These are phyloP conservation scores for Lepidopterella palustris DNA, from an alignment of 495 filamentous ascomycete species.

Conservation along the genomic window DNA sequence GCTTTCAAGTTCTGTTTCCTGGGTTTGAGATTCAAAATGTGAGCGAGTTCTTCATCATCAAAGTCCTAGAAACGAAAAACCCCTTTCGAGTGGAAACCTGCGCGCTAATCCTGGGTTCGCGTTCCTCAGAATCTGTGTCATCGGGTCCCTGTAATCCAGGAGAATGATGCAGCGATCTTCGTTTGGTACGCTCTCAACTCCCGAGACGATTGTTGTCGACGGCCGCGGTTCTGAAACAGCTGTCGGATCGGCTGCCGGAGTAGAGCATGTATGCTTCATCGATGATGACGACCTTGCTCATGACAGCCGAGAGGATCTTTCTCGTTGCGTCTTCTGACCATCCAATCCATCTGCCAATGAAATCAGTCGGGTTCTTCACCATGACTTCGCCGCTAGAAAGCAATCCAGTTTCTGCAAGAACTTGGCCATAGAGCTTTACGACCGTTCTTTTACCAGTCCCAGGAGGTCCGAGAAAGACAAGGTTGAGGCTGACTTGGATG, in stretches of 20 bases:
- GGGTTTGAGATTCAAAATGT: conserved; percentile 11
- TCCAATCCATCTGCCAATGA: conserved; percentile 22
- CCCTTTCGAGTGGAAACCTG: conserved; percentile 14
- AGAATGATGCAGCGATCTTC: conserved; percentile 17
- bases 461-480: conserved; percentile 60
- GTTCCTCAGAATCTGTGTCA: conserved; percentile 5
- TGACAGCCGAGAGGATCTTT: conserved; percentile 15
- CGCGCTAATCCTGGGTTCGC: conserved; percentile 15
- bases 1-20: conserved; percentile 1
- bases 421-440: conserved; percentile 51
- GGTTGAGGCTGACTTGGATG: conserved; percentile 55
- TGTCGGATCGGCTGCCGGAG: conserved; percentile 5
- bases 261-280: conserved; percentile 31
- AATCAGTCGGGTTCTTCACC: conserved; percentile 28
- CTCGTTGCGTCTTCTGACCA: conserved; percentile 25
- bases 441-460: conserved; percentile 73
- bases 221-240: conserved; percentile 5
- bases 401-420: conserved; percentile 27
- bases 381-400: conserved; percentile 24
- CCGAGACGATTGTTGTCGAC: conserved; percentile 22
- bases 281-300: conserved; percentile 29
- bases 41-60: not conserved
- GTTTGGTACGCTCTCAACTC: conserved; percentile 8
- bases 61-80: conserved; percentile 12
- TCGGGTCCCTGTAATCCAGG: conserved; percentile 14